Conservation (phyloP, 768 basidiomycete species). For the Suillus subaureus region DNA sequence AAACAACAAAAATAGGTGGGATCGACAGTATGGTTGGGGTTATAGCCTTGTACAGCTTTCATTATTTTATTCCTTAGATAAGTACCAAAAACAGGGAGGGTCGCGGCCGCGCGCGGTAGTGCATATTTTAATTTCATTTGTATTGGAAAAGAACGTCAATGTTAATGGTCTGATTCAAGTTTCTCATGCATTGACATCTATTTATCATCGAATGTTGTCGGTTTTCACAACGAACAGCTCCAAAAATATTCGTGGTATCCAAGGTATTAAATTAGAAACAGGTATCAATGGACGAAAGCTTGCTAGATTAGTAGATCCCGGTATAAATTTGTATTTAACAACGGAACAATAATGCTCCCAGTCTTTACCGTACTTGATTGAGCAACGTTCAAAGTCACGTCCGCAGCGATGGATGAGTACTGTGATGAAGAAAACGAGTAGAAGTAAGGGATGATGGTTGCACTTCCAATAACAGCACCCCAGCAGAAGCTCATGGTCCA, state of each 20-base stretch:
- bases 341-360: conserved; percentile 89
- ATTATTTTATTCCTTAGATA: conserved; percentile 1
- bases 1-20: conserved; percentile 1
- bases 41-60: neutral
- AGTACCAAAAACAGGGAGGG: conserved; percentile 2
- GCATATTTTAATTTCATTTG: neutral
- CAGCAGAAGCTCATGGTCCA: conserved; percentile 85
- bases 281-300: conserved; percentile 13
- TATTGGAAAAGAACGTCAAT: neutral
- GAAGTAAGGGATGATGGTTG: conserved; percentile 90
- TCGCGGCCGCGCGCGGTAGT: neutral
- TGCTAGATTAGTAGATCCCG: conserved; percentile 63
- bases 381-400: conserved; percentile 95
- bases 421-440: conserved; percentile 94
- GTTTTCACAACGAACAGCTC: neutral
- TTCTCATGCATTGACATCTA: neutral
- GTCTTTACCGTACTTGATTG: conserved; percentile 90
- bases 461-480: conserved; percentile 77
- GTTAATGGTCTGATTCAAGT: neutral
- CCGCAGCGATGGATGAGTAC: conserved; percentile 91
- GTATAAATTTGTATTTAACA: conserved; percentile 91
- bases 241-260: neutral
- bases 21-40: neutral
- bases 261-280: neutral
- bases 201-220: neutral